Evolutionary conservation across 352 stramenopile genomes (phyloP), one percentile per base, ranked within the genome.

Genomic region (Phytophthora citrophthora): DNA sequence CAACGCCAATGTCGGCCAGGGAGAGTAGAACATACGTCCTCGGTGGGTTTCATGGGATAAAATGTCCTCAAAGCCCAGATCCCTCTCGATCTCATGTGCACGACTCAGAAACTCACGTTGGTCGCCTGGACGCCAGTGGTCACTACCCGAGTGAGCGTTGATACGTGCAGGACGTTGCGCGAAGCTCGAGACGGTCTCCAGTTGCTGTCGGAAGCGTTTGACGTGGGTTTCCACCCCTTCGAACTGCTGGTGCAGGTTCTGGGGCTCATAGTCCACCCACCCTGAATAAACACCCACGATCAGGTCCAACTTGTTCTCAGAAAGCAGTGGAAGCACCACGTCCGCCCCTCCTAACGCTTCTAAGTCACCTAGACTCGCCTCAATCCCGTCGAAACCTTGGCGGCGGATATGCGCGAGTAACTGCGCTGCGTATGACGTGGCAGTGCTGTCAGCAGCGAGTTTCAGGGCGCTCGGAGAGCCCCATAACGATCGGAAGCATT

Each of bases 211-310:
- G 27, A 83, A 74, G 44, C 77, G 80, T 3, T 68, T 55, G 3
- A 86, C 44, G 34, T 89, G 80, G 23, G 23, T 61, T 18, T 56
- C 13, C 32, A 89, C 76, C 34, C 65, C 54, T 44, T 90, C 80
- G 52, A 88, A 90, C 53, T 90, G 80, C 54, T 90, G 54, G 4
- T 47, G 23, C 15, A 89, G n/a, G 3, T 77, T 76, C 51, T 64
- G 54, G n/a, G 74, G 68, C 52, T 89, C 80, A 57, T 91, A 91
- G 69, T 91, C 83, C 16, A 73, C 65, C 83, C 83, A 91, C 23
- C 83, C 80, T 6, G 80, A 90, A 71, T 91, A 91, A 8, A 90
- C 74, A 24, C 83, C 83, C 23, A 85, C 74, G 34, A 91, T 78
- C 29, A 91, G 66, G 59, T 84, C 61, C 64, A 91, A 57, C 8